Evolutionary conservation across 1,284 basidiomycete species (phyloP).

Genomic region (Puccinia novopanici): DNA sequence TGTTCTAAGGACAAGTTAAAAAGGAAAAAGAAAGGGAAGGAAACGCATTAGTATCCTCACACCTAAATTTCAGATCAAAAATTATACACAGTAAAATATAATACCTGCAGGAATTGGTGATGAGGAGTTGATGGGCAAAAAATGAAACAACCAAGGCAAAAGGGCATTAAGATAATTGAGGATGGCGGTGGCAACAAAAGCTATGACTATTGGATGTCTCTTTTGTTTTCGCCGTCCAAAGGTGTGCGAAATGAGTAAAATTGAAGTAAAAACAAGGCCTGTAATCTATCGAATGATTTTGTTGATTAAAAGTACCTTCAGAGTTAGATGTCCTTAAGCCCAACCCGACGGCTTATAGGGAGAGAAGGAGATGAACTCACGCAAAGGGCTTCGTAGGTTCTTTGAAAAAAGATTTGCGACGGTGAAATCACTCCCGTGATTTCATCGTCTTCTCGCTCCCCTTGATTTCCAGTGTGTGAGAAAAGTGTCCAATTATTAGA

Average conservation of each 20-base stretch:
- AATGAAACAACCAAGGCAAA: slow-evolving; percentile 31
- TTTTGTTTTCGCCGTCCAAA: slow-evolving; percentile 23
- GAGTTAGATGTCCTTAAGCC: neutral
- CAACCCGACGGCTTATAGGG: neutral
- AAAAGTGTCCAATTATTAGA: neutral
- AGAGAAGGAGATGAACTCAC: neutral
- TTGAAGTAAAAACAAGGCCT: slow-evolving; percentile 34
- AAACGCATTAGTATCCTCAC: neutral
- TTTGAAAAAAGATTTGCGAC: neutral
- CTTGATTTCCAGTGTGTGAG: neutral
- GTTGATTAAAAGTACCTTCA: neutral
- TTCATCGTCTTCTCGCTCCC: neutral
- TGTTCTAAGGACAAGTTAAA: neutral
- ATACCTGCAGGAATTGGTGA: neutral
- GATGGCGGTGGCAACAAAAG: slow-evolving; percentile 22
- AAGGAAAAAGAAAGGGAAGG: no score
- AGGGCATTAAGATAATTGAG: slow-evolving; percentile 36
- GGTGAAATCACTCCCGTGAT: neutral
- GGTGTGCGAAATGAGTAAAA: slow-evolving; percentile 21
- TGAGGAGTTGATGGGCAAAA: slow-evolving; percentile 10
- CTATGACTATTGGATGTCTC: slow-evolving; percentile 31
- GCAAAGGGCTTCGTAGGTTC: slow-evolving; percentile 12
- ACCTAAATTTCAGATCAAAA: neutral
- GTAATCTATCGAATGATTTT: slow-evolving; percentile 3
- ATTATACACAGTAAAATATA: neutral